Base-by-base conservation (phyloP, 768 basidiomycete species). In the Boletus edulis region DNA sequence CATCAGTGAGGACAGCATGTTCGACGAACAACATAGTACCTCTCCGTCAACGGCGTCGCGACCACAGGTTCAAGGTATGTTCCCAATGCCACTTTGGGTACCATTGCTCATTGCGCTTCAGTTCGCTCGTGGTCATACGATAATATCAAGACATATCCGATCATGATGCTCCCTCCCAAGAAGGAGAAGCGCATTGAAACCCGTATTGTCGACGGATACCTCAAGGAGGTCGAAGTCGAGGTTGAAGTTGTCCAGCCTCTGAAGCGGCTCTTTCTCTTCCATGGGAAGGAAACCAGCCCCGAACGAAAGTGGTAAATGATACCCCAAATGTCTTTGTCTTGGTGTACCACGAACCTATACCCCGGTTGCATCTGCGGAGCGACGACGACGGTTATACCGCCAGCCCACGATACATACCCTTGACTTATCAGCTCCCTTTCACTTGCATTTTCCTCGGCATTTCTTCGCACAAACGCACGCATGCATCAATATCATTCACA, bases 81-180 rank as follows among this genome's bases (percentile, higher is more conserved):
- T 20, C 10, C 7, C 5, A 15, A 3, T 14, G 20, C 42, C 39
- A 37, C 27, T 44, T 34, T 12, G 4, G 13, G 14, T 63, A 20
- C 24, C 38, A 11, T 52, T 29, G 10, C 65, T 58, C 34, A 66
- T 39, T 0, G 8, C 18, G n/a, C 31, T 45, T 40, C 54, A 88
- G 87, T 74, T 13, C 85, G 85, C 29, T 83, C 88, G 3, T 89
- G 86, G 87, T 88, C 87, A 3, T 89, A 89, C 62, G 86, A 88
- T 62, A 85, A 85, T 59, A 68, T 87, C 57, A 80, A 78, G 65
- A 87, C 84, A 4, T 90, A 89, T 60, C 82, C 84, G 15, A 73
- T 82, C 55, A 75, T 70, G 69, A 67, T 67, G 56, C 71, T 79
- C 37, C 81, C 79, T n/a, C 72, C 75, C 42, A 78, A 78, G 72